Evolutionary conservation across 1,284 basidiomycete genomes (phyloP).

Genomic region (Trichosporon coremiiforme): DNA sequence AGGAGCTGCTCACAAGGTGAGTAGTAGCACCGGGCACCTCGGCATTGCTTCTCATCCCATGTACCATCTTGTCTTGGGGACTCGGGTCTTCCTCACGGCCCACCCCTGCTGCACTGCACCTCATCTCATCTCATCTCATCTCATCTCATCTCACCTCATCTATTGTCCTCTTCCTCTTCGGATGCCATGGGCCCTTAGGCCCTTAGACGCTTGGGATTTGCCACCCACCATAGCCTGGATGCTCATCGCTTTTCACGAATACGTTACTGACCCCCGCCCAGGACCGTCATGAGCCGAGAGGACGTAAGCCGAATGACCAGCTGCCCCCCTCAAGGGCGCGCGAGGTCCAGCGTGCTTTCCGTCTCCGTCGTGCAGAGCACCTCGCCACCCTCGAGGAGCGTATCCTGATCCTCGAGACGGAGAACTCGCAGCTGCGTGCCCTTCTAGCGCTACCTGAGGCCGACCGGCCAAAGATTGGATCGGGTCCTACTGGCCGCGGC

Average conservation of each 20-base stretch:
- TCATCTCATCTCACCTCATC: neutral
- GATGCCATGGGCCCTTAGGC: neutral
- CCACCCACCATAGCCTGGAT: neutral
- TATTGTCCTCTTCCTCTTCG: neutral
- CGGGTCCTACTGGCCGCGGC: constrained; percentile 56
- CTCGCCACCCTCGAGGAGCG: constrained; percentile 79
- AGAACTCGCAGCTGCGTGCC: constrained; percentile 75
- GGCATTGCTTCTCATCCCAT: neutral
- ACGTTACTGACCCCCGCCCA: constrained; percentile 22
- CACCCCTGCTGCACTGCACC: neutral
- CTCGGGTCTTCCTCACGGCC: neutral
- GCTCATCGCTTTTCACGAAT: constrained; percentile 3
- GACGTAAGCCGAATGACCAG: constrained; percentile 87
- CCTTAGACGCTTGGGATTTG: neutral
- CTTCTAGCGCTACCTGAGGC: constrained; percentile 71
- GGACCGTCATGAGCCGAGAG: constrained; percentile 61
- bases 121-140: neutral
- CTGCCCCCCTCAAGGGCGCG: constrained; percentile 87
- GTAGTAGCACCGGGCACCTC: neutral
- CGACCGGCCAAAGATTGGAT: constrained; percentile 52
- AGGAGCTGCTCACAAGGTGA: constrained; percentile 13
- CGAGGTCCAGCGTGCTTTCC: constrained; percentile 89
- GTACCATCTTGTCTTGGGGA: neutral
- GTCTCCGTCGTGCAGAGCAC: constrained; percentile 84
- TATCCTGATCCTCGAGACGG: constrained; percentile 78